Percentiles rank a stretch among this genome's conserved stretches.
phyloP scores from a whole-genome alignment of 495 filamentous ascomycete species.

The Neurospora pannonica region DNA sequence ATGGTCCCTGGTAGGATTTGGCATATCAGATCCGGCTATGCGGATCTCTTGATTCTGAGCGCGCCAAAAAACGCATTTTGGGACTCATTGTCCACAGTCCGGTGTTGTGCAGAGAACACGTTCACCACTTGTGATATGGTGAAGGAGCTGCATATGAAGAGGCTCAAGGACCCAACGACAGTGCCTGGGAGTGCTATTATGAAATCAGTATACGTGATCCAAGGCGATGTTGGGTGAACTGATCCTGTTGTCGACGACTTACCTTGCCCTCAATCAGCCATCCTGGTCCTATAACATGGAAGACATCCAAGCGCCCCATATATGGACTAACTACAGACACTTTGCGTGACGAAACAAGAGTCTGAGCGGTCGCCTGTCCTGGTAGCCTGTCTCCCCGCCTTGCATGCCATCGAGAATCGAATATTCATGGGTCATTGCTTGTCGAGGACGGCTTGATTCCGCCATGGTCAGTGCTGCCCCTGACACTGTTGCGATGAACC shows the following conservation, averaged over 20 bases:
- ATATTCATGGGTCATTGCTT: neutral
- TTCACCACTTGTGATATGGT: neutral
- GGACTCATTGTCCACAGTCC: neutral
- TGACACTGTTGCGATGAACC: neutral
- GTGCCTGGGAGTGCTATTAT: neutral
- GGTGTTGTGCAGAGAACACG: neutral
- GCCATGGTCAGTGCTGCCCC: neutral
- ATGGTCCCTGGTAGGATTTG: neutral
- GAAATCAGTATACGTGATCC: neutral
- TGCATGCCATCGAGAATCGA: neutral
- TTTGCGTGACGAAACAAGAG: neutral
- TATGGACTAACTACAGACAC: neutral
- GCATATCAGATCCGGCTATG: neutral
- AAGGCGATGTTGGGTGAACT: neutral
- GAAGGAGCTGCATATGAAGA: neutral
- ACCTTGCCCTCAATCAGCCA: neutral
- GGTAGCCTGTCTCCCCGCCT: neutral
- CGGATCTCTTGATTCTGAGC: neutral
- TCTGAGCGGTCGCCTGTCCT: neutral
- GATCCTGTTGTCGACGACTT: neutral
- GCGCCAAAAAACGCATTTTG: neutral
- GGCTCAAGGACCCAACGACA: neutral
- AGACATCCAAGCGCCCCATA: neutral
- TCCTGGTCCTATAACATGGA: neutral
- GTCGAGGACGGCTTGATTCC: neutral